A percentile compares a stretch with the other conserved stretches of the same genome.
Conservation (phyloP, 495 filamentous ascomycete species). For the Bathelium albidoporum region DNA sequence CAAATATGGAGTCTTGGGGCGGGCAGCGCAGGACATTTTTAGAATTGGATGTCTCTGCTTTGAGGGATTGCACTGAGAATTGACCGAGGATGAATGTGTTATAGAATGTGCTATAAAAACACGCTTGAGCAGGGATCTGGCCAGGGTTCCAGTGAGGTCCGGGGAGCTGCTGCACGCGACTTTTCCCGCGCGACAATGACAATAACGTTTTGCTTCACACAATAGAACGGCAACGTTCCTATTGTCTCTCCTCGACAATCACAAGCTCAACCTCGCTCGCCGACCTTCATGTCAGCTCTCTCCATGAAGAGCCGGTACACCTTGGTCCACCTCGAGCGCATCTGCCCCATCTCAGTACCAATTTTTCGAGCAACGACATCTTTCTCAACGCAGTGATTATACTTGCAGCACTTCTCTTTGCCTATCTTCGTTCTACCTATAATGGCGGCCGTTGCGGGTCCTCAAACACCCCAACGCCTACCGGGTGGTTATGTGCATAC, state of each 20-base stretch:
- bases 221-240: neutral
- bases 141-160: slow-evolving; percentile 7
- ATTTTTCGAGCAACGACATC: neutral
- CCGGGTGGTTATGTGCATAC: slow-evolving; percentile 30
- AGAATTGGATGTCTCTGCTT: neutral
- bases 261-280: neutral
- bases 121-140: slow-evolving; percentile 35
- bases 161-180: neutral
- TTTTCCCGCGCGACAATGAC: slow-evolving; percentile 2
- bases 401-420: neutral
- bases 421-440: neutral
- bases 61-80: neutral
- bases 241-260: neutral
- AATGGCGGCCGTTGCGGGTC: slow-evolving; percentile 19
- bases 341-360: neutral
- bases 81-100: neutral
- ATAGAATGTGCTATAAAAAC: neutral
- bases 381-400: neutral
- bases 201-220: neutral
- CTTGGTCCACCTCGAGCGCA: neutral
- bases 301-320: neutral
- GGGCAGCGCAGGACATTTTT: neutral
- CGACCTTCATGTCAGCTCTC: neutral
- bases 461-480: slow-evolving; percentile 23
- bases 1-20: neutral